Conservation (phyloP, 768 basidiomycete genomes). For the Mrakia frigida region DNA sequence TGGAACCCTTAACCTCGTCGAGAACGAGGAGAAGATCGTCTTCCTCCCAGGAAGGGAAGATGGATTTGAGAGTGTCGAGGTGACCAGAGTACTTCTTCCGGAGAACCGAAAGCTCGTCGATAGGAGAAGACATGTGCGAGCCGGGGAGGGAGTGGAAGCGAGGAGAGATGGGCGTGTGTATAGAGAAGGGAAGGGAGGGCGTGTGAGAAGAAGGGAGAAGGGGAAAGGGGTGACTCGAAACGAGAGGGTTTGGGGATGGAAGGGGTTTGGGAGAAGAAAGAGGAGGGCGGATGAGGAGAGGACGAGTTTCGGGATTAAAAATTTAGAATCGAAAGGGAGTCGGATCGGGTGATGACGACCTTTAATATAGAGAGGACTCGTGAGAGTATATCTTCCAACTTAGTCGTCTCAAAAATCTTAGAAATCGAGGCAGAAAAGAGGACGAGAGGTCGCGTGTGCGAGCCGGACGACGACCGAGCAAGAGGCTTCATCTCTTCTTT, state of each 20-base stretch:
- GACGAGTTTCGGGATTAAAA: background rate
- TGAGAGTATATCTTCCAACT: too few species aligned
- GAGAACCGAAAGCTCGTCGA: slow-evolving; percentile 1
- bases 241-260: background rate
- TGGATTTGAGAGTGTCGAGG: slow-evolving; percentile 40
- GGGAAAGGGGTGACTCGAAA: too few species aligned
- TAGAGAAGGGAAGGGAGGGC: background rate
- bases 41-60: slow-evolving; percentile 46
- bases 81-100: slow-evolving; percentile 39
- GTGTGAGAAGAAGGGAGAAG: background rate
- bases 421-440: too few species aligned
- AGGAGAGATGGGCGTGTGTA: background rate
- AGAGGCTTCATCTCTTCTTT: background rate
- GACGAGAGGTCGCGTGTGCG: too few species aligned
- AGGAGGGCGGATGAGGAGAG: background rate
- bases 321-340: too few species aligned
- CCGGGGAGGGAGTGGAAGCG: background rate
- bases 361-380: too few species aligned
- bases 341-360: too few species aligned
- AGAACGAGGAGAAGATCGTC: slow-evolving; percentile 42
- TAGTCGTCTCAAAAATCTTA: too few species aligned
- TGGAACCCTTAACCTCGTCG: slow-evolving; percentile 43
- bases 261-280: background rate
- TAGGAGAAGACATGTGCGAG: slow-evolving; percentile 3
- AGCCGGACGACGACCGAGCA: background rate